Evolutionary conservation across 768 basidiomycete species (phyloP).

Genomic region (Mycena capillaripes): DNA sequence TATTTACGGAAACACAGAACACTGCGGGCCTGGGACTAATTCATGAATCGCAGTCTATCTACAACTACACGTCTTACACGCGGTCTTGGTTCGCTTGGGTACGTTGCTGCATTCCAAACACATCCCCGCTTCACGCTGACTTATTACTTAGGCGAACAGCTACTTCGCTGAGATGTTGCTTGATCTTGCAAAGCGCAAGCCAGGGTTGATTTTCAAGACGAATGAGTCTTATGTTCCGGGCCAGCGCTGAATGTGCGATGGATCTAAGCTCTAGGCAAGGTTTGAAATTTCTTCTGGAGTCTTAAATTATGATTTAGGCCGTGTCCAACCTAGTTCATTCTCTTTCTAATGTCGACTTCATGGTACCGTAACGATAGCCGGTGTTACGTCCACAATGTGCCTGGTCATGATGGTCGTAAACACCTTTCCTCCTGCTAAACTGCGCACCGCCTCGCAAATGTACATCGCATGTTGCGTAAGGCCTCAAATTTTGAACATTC

Average conservation of each 20-base stretch:
- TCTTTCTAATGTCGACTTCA: too few species aligned
- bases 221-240: slow-evolving; percentile 54
- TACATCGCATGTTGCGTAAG: too few species aligned
- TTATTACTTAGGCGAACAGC: slow-evolving; percentile 51
- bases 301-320: too few species aligned
- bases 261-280: too few species aligned
- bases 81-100: slow-evolving; percentile 83
- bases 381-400: too few species aligned
- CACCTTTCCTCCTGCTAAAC: too few species aligned
- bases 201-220: slow-evolving; percentile 58
- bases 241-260: slow-evolving; percentile 34
- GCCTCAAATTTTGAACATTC: too few species aligned
- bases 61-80: slow-evolving; percentile 69
- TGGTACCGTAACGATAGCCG: too few species aligned
- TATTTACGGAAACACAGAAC: slow-evolving; percentile 57
- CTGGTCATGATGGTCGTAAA: too few species aligned
- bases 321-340: too few species aligned
- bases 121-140: background rate
- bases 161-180: slow-evolving; percentile 71
- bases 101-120: background rate
- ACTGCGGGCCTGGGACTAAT: slow-evolving; percentile 83
- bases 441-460: too few species aligned
- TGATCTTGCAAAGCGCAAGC: slow-evolving; percentile 66
- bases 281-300: too few species aligned
- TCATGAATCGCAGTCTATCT: slow-evolving; percentile 81